These are phyloP conservation scores for Trichoderma atroviride DNA, from an alignment of 2,329 filamentous ascomycete genomes.

Conservation along the genomic window DNA sequence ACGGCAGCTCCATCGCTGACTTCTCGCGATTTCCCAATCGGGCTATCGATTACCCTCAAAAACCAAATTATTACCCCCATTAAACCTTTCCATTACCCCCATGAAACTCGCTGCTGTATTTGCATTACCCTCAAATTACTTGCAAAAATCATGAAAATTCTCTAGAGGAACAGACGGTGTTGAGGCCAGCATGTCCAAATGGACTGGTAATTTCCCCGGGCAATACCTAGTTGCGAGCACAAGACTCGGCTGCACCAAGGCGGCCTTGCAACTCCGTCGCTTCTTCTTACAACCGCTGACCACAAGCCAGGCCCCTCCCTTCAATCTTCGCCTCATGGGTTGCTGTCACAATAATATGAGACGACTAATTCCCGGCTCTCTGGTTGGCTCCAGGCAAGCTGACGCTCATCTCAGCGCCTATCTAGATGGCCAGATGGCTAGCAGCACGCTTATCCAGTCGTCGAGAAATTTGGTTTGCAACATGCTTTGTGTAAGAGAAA, in stretches of 20 bases:
- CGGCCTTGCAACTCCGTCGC: conserved; percentile 11
- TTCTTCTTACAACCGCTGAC: conserved; percentile 20
- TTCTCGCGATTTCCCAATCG: conserved; percentile 20
- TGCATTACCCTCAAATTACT: conserved; percentile 23
- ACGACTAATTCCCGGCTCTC: conserved; percentile 19
- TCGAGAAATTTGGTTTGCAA: conserved; percentile 38
- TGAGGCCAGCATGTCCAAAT: not conserved
- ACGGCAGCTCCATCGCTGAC: not conserved
- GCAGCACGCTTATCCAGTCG: conserved; percentile 33
- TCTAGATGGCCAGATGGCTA: conserved; percentile 31
- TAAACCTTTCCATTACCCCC: conserved; percentile 29
- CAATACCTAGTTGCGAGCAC: not conserved
- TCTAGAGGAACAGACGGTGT: not conserved
- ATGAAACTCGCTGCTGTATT: conserved; percentile 22
- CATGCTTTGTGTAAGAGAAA: conserved; percentile 45
- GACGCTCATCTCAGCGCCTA: conserved; percentile 29
- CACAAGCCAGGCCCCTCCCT: conserved; percentile 12
- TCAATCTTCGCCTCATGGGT: conserved; percentile 20
- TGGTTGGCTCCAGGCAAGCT: conserved; percentile 31
- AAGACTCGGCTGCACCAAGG: conserved; percentile 1
- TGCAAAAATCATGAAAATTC: not conserved
- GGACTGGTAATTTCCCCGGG: not conserved
- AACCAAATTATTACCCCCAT: conserved; percentile 27
- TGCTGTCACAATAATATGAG: conserved; percentile 22
- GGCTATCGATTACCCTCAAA: conserved; percentile 29